Evolutionary conservation across 768 basidiomycete genomes (phyloP).

Genomic region (Collybia sordida): DNA sequence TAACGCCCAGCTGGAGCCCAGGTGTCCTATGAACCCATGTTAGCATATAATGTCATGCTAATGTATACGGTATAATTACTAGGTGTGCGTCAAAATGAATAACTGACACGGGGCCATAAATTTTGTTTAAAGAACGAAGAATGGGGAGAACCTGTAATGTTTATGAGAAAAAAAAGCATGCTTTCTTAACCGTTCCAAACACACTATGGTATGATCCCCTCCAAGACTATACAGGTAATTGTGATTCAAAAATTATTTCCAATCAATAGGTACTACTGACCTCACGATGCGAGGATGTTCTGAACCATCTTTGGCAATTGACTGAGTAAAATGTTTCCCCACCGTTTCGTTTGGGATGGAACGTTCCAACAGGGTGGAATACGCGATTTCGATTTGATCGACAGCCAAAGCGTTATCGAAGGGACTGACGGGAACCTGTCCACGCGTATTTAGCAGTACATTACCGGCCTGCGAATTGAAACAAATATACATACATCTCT

Average conservation of each 20-base stretch:
- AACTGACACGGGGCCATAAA: constrained; percentile 80
- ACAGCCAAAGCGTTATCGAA: constrained; percentile 84
- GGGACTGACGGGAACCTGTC: constrained; percentile 70
- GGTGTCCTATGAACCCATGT: constrained; percentile 48
- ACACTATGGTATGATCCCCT: constrained; percentile 85
- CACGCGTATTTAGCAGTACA: constrained; percentile 1
- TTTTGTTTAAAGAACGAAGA: constrained; percentile 71
- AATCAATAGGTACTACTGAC: constrained; percentile 15
- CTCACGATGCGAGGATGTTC: constrained; percentile 79
- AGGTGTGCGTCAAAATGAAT: constrained; percentile 79
- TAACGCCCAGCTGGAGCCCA: constrained; percentile 45
- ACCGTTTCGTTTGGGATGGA: constrained; percentile 34
- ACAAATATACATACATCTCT: constrained; percentile 59
- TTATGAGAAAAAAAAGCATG: constrained; percentile 29
- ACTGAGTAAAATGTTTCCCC: constrained; percentile 33
- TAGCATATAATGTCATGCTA: constrained; percentile 17
- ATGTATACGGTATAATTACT: constrained; percentile 21
- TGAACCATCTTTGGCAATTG: constrained; percentile 53
- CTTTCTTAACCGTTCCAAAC: constrained; percentile 20
- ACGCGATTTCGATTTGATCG: constrained; percentile 87
- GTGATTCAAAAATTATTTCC: constrained; percentile 3
- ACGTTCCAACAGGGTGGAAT: constrained; percentile 70
- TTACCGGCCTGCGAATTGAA: background rate
- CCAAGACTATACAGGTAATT: constrained; percentile 51
- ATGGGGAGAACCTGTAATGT: constrained; percentile 67